Base-by-base conservation (phyloP, 2,329 filamentous ascomycete genomes). In the Torrubiella hemipterigena region DNA sequence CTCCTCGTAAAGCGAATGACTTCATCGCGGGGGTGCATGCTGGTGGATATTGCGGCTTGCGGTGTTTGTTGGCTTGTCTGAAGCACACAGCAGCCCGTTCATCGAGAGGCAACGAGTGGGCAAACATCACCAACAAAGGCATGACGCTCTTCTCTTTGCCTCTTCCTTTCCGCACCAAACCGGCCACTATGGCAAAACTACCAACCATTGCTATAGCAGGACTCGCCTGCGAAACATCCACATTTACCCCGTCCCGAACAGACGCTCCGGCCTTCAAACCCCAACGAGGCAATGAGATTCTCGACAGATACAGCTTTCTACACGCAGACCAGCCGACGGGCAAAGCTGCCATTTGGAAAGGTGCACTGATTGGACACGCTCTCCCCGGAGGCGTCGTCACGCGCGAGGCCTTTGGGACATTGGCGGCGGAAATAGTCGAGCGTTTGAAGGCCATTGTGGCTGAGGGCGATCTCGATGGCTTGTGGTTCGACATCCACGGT, bases 401-500 rank as follows among this genome's bases (percentile, higher is more conserved):
- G 4, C 49, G 54, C n/a, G 46, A 48, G 3, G 59, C 62, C 0
- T 70, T 65, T 37, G 62, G 67, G 34, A 42, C 49, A 10, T 52
- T 70, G 6, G 51, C 56, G 0, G 40, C 15, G 1, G 62, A 65
- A 34, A 60, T 66, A 2, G 27, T 61, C 1, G 27, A 40, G 2
- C 55, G 61, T 1, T 51, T 70, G 11, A 22, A 31, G 1, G 41
- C 41, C 1, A 59, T 68, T n/a, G 47, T 50, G 1, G 40, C 44
- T 0, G 43, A 44, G 14, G 37, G 41, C 7, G 39, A 40, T 0
- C 34, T 69, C 3, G 58, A 69, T 31, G 67, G 67, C 2, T 42
- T 71, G 7, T 71, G 65, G 65, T 65, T 67, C 33, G 66, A 70
- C 37, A 70, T 71, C 18, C 67, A 71, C 38, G 67, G 67, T 11